A percentile compares a stretch with the other conserved stretches of the same genome.
These are phyloP conservation scores for Coemansia sp. DNA, from an alignment of 192 early-diverging fungal species.

Conservation along the genomic window DNA sequence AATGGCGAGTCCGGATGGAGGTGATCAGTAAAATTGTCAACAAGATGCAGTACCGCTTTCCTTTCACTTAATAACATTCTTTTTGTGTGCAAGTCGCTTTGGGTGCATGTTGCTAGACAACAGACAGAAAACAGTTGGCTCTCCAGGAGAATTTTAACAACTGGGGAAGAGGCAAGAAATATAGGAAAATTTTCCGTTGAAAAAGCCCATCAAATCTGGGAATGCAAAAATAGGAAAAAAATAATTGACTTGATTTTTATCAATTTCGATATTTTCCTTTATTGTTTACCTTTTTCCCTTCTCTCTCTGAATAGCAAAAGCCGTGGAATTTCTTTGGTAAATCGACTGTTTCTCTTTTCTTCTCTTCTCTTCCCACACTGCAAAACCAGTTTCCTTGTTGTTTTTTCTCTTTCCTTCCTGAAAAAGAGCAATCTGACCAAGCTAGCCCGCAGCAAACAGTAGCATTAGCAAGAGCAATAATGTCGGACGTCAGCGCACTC, in stretches of 20 bases:
- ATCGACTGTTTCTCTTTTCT: constrained; percentile 5
- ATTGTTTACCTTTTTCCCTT: not conserved
- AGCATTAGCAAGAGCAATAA: constrained; percentile 16
- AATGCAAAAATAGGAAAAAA: no score
- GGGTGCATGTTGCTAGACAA: no score
- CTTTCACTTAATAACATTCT: not conserved
- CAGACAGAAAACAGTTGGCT: no score
- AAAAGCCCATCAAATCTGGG: no score
- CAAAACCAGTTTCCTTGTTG: not conserved
- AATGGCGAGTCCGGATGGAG: constrained; percentile 30
- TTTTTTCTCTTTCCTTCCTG: not conserved
- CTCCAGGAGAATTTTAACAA: no score
- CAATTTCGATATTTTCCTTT: no score
- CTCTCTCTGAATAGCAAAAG: not conserved
- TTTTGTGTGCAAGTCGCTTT: no score
- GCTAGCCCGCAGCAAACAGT: not conserved
- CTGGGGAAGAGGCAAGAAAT: no score
- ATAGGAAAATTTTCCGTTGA: no score
- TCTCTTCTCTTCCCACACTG: constrained; percentile 3
- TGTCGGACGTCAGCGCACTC: constrained; percentile 40
- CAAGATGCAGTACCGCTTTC: not conserved
- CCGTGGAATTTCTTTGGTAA: not conserved
- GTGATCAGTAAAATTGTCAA: not conserved
- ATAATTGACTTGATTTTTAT: no score
- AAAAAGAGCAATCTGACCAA: not conserved